phyloP scores from a whole-genome alignment of 352 stramenopile genomes.

The Pythium guiyangense region DNA sequence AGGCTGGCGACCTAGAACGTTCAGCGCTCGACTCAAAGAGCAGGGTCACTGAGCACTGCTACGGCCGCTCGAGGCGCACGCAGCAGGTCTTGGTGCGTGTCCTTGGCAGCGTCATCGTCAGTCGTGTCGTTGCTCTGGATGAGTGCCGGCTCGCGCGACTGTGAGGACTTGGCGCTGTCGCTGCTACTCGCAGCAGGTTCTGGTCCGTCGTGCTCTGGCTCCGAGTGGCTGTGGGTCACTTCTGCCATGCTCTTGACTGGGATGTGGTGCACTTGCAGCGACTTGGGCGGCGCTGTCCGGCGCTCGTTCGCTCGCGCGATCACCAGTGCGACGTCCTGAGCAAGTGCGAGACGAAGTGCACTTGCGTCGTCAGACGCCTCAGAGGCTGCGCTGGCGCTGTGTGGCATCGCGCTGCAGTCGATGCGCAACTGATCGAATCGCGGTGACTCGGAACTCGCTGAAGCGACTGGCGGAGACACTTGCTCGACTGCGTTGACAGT shows the following conservation, averaged over 20 bases:
- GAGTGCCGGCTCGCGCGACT: background rate
- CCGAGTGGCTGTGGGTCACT: background rate
- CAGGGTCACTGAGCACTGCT: too few relatives aligned
- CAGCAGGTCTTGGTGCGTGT: too few relatives aligned
- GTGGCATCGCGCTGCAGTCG: constrained; percentile 7
- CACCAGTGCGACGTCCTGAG: constrained; percentile 37
- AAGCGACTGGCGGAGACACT: background rate
- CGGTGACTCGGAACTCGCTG: background rate
- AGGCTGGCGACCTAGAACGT: too few relatives aligned
- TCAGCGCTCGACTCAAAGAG: too few relatives aligned
- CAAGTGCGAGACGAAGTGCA: constrained; percentile 22
- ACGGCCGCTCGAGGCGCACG: too few relatives aligned
- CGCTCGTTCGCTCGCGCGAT: constrained; percentile 28
- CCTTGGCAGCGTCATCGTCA: constrained; percentile 11
- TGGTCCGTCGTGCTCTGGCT: constrained; percentile 34
- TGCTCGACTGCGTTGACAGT: background rate
- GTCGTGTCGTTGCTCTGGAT: constrained; percentile 22
- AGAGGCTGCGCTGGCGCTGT: constrained; percentile 5
- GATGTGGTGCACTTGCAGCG: background rate
- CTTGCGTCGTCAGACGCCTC: background rate
- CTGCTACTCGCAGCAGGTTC: background rate
- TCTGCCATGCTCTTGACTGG: too few relatives aligned
- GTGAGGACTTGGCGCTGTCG: background rate
- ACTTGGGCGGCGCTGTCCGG: constrained; percentile 1
- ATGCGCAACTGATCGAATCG: constrained; percentile 14